Percentiles rank a stretch among this genome's conserved stretches.
phyloP scores from a whole-genome alignment of 192 early-diverging fungal species.

The Backusella mclennaniae region DNA sequence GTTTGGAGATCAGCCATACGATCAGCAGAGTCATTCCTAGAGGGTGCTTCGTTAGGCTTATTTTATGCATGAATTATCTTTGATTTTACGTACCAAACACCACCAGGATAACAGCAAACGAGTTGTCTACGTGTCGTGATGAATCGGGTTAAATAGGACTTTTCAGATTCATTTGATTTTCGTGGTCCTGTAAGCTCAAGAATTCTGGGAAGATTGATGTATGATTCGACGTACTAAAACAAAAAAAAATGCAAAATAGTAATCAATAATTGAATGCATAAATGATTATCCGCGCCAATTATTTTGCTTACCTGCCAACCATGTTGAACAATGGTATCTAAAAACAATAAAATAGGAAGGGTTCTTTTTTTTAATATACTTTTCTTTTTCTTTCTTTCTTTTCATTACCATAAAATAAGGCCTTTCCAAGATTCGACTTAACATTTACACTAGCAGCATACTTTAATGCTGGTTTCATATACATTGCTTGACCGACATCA shows the following conservation, averaged over 20 bases:
- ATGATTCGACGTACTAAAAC: slow-evolving; percentile 30
- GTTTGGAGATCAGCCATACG: slow-evolving; percentile 30
- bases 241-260: slow-evolving; percentile 1
- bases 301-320: slow-evolving; percentile 35
- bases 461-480: slow-evolving; percentile 28
- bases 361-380: neutral
- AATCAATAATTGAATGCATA: slow-evolving; percentile 1
- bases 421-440: slow-evolving; percentile 35
- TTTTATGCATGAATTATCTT: neutral
- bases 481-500: slow-evolving; percentile 32
- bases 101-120: slow-evolving; percentile 35
- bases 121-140: slow-evolving; percentile 31
- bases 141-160: slow-evolving; percentile 31
- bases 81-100: slow-evolving; percentile 17
- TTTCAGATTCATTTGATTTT: slow-evolving; percentile 23
- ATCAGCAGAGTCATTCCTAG: slow-evolving; percentile 30
- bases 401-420: slow-evolving; percentile 37
- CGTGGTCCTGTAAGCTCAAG: slow-evolving; percentile 30
- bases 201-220: slow-evolving; percentile 33
- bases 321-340: slow-evolving; percentile 41
- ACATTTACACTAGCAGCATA: slow-evolving; percentile 28
- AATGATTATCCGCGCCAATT: neutral
- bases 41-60: neutral
- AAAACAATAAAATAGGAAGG: neutral
- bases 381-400: neutral